A percentile compares a stretch with the other conserved stretches of the same genome.
These are phyloP conservation scores for Alnus rubra DNA, from an alignment of 306 rosid genomes.

Conservation along the genomic window DNA sequence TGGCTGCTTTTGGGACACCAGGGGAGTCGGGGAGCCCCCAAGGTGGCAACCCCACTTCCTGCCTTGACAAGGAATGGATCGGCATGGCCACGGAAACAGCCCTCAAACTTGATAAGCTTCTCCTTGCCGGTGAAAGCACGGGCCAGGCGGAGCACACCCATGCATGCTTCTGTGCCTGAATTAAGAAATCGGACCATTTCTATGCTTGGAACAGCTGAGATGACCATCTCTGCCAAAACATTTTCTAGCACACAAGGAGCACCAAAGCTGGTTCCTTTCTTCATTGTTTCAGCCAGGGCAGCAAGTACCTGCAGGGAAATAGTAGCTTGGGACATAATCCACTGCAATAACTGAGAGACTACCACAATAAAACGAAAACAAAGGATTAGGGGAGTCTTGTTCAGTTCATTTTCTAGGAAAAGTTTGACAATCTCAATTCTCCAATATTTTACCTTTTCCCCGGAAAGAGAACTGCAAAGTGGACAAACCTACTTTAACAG, in stretches of 20 bases:
- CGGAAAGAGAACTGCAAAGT: neutral
- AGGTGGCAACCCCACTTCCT: conserved; percentile 93
- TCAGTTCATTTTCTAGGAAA: conserved; percentile 2
- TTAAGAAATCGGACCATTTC: conserved; percentile 97
- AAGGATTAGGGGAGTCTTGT: neutral
- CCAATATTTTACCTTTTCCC: neutral
- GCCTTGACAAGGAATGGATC: conserved; percentile 97
- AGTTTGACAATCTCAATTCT: conserved; percentile 1
- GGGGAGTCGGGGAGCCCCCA: conserved; percentile 99
- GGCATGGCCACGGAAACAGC: conserved; percentile 97
- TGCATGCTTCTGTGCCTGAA: conserved; percentile 97
- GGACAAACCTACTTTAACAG: neutral
- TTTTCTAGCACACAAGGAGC: conserved; percentile 95
- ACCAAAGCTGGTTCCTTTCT: conserved; percentile 97
- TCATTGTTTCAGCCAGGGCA: conserved; percentile 86
- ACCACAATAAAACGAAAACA: neutral
- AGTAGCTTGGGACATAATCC: conserved; percentile 3
- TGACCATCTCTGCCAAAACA: conserved; percentile 75
- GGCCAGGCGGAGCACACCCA: conserved; percentile 86
- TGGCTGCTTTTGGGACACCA: conserved; percentile 90
- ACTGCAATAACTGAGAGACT: conserved; percentile 10
- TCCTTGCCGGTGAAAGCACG: conserved; percentile 78
- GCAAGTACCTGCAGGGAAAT: conserved; percentile 74
- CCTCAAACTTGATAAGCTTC: conserved; percentile 89
- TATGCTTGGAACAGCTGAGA: conserved; percentile 83